phyloP scores from a whole-genome alignment of 441 rosid species.

The Populus tomentosa region DNA sequence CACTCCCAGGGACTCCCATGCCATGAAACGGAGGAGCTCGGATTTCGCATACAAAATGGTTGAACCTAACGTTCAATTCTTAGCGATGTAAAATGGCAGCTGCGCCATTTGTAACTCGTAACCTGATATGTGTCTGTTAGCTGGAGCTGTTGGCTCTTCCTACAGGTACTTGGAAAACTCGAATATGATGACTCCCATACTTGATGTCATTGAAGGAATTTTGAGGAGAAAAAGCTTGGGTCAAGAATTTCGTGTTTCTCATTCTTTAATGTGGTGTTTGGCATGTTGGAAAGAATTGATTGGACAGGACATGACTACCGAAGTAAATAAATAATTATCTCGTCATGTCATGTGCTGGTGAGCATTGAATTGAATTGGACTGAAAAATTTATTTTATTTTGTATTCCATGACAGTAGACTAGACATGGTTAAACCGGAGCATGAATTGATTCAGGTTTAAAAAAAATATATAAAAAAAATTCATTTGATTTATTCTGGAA shows the following conservation, averaged over 20 bases:
- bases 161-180: neutral
- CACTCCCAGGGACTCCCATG: no score
- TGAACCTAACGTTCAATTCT: neutral
- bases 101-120: neutral
- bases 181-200: neutral
- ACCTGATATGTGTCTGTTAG: neutral
- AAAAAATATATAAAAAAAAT: no score
- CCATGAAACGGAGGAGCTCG: neutral
- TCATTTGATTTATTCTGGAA: no score
- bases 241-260: no score
- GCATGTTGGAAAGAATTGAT: no score
- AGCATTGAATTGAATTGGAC: no score
- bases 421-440: rapidly evolving
- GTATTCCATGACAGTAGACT: no score
- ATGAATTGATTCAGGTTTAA: rapidly evolving
- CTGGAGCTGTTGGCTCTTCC: neutral
- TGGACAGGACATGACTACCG: no score
- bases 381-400: no score
- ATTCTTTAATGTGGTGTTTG: no score
- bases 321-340: no score
- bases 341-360: no score
- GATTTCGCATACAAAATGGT: neutral
- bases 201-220: neutral
- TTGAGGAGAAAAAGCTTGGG: neutral
- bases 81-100: neutral